phyloP scores from a whole-genome alignment of 768 basidiomycete species.

The Termitomyces sp. region DNA sequence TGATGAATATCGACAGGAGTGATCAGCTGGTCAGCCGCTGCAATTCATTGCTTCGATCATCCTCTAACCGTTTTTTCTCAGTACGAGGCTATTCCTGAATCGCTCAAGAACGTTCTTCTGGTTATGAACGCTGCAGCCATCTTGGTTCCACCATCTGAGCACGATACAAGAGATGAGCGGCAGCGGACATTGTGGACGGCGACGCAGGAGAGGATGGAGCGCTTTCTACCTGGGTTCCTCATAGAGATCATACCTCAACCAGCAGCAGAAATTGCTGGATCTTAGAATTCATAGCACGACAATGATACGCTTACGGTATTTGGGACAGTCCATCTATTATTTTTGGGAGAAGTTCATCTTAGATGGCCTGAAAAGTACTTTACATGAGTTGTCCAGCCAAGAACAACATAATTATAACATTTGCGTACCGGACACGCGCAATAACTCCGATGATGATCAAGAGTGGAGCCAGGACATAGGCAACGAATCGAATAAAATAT shows the following conservation, averaged over 20 bases:
- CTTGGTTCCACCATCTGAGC: constrained; percentile 56
- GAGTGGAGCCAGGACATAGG: constrained; percentile 52
- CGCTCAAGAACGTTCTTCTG: constrained; percentile 91
- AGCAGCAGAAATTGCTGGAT: constrained; percentile 5
- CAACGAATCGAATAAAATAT: constrained; percentile 40
- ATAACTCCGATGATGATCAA: constrained; percentile 39
- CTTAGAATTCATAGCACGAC: not conserved
- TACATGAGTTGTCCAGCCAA: not conserved
- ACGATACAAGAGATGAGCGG: constrained; percentile 48
- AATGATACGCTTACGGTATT: not conserved
- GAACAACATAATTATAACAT: not conserved
- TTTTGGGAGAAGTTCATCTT: constrained; percentile 58
- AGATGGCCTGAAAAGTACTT: constrained; percentile 36
- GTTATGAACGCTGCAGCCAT: constrained; percentile 92
- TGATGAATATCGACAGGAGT: constrained; percentile 81
- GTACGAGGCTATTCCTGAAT: constrained; percentile 95
- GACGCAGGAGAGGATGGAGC: constrained; percentile 83
- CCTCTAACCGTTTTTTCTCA: constrained; percentile 24
- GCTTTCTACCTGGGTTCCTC: constrained; percentile 90
- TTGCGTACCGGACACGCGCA: constrained; percentile 46
- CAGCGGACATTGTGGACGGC: constrained; percentile 77
- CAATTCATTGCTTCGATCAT: not conserved
- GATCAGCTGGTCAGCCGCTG: constrained; percentile 76
- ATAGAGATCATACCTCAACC: constrained; percentile 54
- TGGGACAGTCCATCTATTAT: not conserved